Evolutionary conservation across 2,329 filamentous ascomycete genomes (phyloP).

Genomic region (Claviceps digitariae): DNA sequence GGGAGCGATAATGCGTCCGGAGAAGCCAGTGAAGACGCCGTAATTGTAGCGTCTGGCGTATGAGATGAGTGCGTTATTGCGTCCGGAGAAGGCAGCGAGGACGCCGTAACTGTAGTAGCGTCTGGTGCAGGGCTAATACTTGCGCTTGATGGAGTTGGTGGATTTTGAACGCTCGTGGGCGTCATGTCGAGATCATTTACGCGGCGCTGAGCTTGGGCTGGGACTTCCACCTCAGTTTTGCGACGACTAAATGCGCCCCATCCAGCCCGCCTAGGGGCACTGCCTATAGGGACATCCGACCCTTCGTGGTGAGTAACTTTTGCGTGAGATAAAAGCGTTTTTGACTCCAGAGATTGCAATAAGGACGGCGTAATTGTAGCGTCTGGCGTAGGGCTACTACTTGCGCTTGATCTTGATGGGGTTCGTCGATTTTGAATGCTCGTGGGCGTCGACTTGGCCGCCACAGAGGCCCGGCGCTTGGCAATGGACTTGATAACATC

Average conservation of each 20-base stretch:
- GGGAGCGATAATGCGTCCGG: neutral
- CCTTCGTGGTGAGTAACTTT: neutral
- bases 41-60: too few relatives aligned
- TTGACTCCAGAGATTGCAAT: too few relatives aligned
- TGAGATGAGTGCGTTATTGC: neutral
- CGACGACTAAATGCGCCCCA: conserved; percentile 13
- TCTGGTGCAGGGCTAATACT: too few relatives aligned
- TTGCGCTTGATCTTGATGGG: neutral
- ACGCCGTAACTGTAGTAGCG: neutral
- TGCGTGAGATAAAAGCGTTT: too few relatives aligned
- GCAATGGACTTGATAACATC: conserved; percentile 19
- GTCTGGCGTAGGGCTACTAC: neutral
- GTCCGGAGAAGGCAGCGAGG: neutral
- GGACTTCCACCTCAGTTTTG: conserved; percentile 6
- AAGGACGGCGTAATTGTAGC: too few relatives aligned
- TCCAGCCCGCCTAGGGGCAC: conserved; percentile 6
- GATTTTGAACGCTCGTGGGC: too few relatives aligned
- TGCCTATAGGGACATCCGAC: neutral
- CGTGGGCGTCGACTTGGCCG: conserved; percentile 15
- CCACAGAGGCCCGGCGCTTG: conserved; percentile 12
- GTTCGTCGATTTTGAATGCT: neutral
- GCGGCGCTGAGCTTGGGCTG: conserved; percentile 4
- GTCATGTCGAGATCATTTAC: too few relatives aligned
- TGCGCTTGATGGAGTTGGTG: too few relatives aligned
- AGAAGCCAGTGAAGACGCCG: too few relatives aligned